Percentiles rank a stretch among this genome's conserved stretches.
Conservation (phyloP, 306 rosid genomes). For the Vigna mungo region DNA sequence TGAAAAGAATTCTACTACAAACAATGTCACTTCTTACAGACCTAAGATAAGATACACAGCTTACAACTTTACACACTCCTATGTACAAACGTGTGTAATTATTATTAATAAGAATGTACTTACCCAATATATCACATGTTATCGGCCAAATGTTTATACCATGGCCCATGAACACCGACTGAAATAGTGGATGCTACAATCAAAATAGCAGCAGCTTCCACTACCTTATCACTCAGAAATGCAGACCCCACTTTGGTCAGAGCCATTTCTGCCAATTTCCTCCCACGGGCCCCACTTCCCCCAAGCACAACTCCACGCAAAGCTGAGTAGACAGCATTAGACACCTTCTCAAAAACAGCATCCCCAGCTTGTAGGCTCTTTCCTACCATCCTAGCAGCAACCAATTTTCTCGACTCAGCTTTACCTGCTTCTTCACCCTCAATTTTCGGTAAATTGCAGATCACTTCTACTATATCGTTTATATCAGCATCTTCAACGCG, state of each 20-base stretch:
- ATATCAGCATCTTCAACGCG: conserved; percentile 66
- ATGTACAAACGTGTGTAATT: conserved; percentile 48
- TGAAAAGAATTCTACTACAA: conserved; percentile 46
- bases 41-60: conserved; percentile 39
- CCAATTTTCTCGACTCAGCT: conserved; percentile 61
- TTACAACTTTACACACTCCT: conserved; percentile 51
- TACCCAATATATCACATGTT: conserved; percentile 44
- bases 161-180: conserved; percentile 79
- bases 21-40: conserved; percentile 41
- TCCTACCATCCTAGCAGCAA: conserved; percentile 70
- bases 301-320: conserved; percentile 79
- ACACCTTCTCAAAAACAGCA: conserved; percentile 82
- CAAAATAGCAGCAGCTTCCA: conserved; percentile 81
- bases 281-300: conserved; percentile 74
- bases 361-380: conserved; percentile 93
- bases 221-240: conserved; percentile 59
- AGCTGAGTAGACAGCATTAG: conserved; percentile 65
- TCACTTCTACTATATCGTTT: conserved; percentile 72
- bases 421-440: conserved; percentile 51
- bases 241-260: conserved; percentile 81
- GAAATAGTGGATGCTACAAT: conserved; percentile 77
- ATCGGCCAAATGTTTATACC: conserved; percentile 68
- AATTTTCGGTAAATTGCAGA: conserved; percentile 51
- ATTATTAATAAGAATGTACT: conserved; percentile 22
- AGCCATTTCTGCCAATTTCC: conserved; percentile 69